phyloP scores from a whole-genome alignment of 495 filamentous ascomycete genomes.

The Aspergillus leporis region DNA sequence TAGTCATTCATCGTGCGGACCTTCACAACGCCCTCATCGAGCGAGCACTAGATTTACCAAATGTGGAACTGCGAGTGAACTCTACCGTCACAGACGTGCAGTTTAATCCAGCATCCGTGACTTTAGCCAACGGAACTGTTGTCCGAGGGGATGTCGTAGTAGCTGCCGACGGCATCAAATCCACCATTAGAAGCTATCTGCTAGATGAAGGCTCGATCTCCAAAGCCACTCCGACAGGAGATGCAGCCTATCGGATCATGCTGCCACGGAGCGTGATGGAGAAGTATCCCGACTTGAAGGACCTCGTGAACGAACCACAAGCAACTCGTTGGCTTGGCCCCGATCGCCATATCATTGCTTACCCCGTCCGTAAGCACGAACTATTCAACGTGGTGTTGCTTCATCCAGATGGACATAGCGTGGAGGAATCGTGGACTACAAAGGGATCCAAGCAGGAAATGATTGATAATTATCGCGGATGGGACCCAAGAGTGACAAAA shows the following conservation, averaged over 20 bases:
- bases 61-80: constrained; percentile 38
- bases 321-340: constrained; percentile 48
- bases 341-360: constrained; percentile 44
- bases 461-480: constrained; percentile 42
- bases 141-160: constrained; percentile 43
- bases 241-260: constrained; percentile 48
- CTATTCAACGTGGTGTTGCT: constrained; percentile 46
- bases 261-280: constrained; percentile 39
- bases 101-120: constrained; percentile 35
- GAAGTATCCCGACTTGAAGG: constrained; percentile 34
- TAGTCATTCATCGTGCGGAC: constrained; percentile 47
- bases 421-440: constrained; percentile 46
- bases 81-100: constrained; percentile 34
- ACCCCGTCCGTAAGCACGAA: constrained; percentile 44
- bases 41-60: constrained; percentile 34
- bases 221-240: constrained; percentile 38
- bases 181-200: constrained; percentile 33
- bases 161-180: constrained; percentile 52
- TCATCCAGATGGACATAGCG: constrained; percentile 37
- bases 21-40: constrained; percentile 44
- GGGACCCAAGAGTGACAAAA: constrained; percentile 37
- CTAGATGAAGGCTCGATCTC: constrained; percentile 26
- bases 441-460: constrained; percentile 44
- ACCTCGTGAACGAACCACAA: constrained; percentile 38
- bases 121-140: constrained; percentile 33